phyloP scores from a whole-genome alignment of 1,284 basidiomycete genomes.

The Anthracocystis panici-leucophaei region DNA sequence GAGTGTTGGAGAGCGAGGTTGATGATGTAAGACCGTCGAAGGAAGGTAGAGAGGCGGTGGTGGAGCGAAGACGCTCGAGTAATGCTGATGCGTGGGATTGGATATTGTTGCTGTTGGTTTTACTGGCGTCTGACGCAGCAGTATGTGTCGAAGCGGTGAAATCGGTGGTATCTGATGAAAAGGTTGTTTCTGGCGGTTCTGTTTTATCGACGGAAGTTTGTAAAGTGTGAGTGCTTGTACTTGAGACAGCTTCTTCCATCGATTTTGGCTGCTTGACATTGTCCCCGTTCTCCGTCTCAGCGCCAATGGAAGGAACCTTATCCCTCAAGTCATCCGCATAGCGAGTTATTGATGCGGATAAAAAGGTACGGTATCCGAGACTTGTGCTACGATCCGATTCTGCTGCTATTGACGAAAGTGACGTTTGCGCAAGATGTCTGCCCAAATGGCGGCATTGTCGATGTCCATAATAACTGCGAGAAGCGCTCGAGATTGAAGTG shows the following conservation, averaged over 20 bases:
- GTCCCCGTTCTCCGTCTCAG: not conserved
- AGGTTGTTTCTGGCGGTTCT: not conserved
- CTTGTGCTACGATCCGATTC: not conserved
- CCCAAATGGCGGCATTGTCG: not conserved
- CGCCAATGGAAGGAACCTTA: not conserved
- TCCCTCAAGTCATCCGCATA: slow-evolving; percentile 12
- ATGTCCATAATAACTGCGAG: not conserved
- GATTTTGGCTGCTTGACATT: not conserved
- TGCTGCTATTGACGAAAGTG: too few relatives aligned
- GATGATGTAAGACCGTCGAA: slow-evolving; percentile 32
- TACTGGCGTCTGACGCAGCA: not conserved
- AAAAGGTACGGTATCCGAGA: not conserved
- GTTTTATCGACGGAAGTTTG: not conserved
- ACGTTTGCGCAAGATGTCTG: not conserved
- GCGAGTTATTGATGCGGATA: slow-evolving; percentile 10
- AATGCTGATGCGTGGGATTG: not conserved
- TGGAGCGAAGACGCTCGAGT: slow-evolving; percentile 14
- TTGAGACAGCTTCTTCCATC: not conserved
- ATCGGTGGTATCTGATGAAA: not conserved
- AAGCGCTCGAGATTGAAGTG: not conserved
- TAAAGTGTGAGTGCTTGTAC: not conserved
- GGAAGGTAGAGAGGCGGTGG: slow-evolving; percentile 10
- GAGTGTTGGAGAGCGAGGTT: slow-evolving; percentile 5
- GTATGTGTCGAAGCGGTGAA: not conserved
- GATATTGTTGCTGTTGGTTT: not conserved